These are phyloP conservation scores for Curvularia verruculosa DNA, from an alignment of 2,329 filamentous ascomycete genomes.

Conservation along the genomic window DNA sequence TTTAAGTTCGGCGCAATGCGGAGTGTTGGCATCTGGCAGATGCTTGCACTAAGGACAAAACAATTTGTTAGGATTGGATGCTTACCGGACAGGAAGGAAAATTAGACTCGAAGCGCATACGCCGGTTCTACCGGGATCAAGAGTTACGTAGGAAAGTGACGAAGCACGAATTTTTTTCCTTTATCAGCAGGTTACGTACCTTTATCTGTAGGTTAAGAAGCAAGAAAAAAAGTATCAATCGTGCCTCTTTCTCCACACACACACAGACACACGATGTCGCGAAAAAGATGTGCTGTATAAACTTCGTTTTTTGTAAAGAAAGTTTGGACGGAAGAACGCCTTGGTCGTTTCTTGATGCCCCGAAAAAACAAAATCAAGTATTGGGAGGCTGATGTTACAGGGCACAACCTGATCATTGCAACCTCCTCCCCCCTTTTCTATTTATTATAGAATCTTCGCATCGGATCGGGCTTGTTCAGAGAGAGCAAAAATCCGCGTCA, in stretches of 20 bases:
- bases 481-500: conserved; percentile 5
- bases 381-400: conserved; percentile 4
- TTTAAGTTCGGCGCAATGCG: not conserved
- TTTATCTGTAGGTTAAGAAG: not conserved
- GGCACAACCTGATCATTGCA: conserved; percentile 1
- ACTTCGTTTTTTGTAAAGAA: too few relatives aligned
- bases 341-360: not conserved
- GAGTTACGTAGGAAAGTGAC: not conserved
- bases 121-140: not conserved
- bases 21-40: not conserved
- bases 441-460: not conserved
- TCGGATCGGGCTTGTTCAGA: not conserved
- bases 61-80: conserved; percentile 2
- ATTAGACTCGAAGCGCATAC: not conserved
- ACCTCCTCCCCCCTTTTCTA: not conserved
- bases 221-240: not conserved
- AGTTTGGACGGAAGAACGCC: too few relatives aligned
- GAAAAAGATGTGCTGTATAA: not conserved
- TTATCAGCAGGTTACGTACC: not conserved
- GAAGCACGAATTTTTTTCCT: not conserved
- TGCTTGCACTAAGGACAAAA: not conserved
- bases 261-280: not conserved
- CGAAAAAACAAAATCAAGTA: not conserved
- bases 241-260: not conserved
- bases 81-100: not conserved